phyloP scores from a whole-genome alignment of 2,329 filamentous ascomycete genomes.

The Lasiodiplodia sp. region DNA sequence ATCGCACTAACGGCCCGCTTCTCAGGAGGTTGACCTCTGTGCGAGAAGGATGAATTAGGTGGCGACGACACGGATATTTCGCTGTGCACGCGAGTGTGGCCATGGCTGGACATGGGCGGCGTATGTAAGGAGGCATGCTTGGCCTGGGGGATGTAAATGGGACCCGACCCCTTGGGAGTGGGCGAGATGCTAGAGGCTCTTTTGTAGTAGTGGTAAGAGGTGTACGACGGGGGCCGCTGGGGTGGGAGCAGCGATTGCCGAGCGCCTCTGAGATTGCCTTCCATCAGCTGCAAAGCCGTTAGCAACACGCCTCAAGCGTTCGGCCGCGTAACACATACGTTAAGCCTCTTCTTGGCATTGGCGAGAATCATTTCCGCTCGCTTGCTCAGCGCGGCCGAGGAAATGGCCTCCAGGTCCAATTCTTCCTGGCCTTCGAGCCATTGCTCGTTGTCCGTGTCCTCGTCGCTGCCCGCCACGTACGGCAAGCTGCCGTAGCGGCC shows the following conservation, averaged over 20 bases:
- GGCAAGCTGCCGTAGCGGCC: slow-evolving; percentile 41
- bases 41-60: slow-evolving; percentile 36
- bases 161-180: slow-evolving; percentile 39
- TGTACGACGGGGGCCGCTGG: slow-evolving; percentile 45
- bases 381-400: slow-evolving; percentile 77
- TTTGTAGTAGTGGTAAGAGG: slow-evolving; percentile 52
- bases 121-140: slow-evolving; percentile 16
- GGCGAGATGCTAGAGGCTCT: slow-evolving; percentile 43
- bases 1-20: slow-evolving; percentile 51
- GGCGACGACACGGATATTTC: slow-evolving; percentile 50
- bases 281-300: slow-evolving; percentile 75
- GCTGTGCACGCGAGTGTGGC: slow-evolving; percentile 50
- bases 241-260: slow-evolving; percentile 69
- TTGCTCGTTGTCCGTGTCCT: slow-evolving; percentile 48
- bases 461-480: slow-evolving; percentile 34
- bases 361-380: slow-evolving; percentile 89
- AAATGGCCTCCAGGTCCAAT: slow-evolving; percentile 67
- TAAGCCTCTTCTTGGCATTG: slow-evolving; percentile 88
- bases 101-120: slow-evolving; percentile 43
- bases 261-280: slow-evolving; percentile 84
- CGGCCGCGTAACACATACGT: slow-evolving; percentile 64
- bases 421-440: slow-evolving; percentile 49
- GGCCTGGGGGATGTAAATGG: slow-evolving; percentile 25
- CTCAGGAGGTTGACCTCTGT: slow-evolving; percentile 32
- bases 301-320: slow-evolving; percentile 33